Evolutionary conservation across 768 basidiomycete species (phyloP).

Genomic region (Symmetrospora coprosmae): DNA sequence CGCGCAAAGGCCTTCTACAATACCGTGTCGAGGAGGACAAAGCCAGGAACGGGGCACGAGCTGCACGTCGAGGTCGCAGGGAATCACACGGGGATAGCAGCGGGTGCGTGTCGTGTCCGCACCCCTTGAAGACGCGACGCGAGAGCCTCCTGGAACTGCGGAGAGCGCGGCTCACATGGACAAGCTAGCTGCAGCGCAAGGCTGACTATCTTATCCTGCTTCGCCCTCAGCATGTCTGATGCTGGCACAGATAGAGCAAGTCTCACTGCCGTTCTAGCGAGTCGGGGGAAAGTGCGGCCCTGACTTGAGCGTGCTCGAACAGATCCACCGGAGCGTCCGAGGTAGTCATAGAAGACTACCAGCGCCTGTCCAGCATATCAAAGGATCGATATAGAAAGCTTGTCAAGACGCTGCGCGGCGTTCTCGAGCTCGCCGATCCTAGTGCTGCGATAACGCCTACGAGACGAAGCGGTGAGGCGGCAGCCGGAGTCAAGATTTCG

Average conservation of each 20-base stretch:
- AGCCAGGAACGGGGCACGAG: not conserved
- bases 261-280: not conserved
- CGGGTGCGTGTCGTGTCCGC: not conserved
- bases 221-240: not conserved
- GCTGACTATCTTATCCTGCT: too few relatives aligned
- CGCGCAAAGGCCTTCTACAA: not conserved
- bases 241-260: constrained; percentile 5
- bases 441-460: not conserved
- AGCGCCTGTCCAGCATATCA: not conserved
- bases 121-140: not conserved
- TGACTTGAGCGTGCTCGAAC: not conserved
- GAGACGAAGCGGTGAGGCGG: too few relatives aligned
- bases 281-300: not conserved
- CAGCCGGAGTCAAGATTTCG: too few relatives aligned
- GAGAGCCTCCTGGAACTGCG: not conserved
- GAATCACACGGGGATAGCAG: not conserved
- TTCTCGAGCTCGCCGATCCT: not conserved
- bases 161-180: not conserved
- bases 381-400: not conserved
- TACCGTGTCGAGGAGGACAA: not conserved
- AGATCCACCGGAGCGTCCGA: not conserved
- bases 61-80: not conserved
- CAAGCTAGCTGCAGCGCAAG: too few relatives aligned
- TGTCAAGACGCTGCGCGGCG: not conserved
- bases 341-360: not conserved